Base-by-base conservation (phyloP, 371 early-diverging fungal genomes). In the Circinella minor region DNA sequence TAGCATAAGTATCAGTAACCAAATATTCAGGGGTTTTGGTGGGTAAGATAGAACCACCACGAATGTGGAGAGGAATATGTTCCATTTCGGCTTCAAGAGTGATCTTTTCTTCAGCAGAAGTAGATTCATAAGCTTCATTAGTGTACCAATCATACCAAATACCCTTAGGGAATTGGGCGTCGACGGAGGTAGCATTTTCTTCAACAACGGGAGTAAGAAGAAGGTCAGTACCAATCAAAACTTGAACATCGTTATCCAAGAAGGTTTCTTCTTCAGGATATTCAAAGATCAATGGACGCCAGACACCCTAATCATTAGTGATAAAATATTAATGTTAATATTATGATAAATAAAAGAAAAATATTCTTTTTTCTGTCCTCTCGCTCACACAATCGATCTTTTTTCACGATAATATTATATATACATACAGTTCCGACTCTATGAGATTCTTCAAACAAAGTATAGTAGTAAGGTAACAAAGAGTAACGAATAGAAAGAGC, bases 381-480 rank as follows among this genome's bases (percentile, higher is more conserved):
- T 27, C 27, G 27, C 27, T 27, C 27, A 27, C 27, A 27, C 27
- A 27, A 0, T 27, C 27, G 27, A 27, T 27, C 43, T 3, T 43
- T 11, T 43, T 9, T 43, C 6, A 43, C 1, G 11, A 9, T 6
- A 43, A 43, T 43, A 43, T 43, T 43, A 11, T 43, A 43, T 2
- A 11, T 43, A 43, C 43, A 9, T 43, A 43, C 77, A 65, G 73
- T 76, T 38, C 85, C 85, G 18, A 76, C 61, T 20, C 77, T 72
- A 60, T 82, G 75, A 17, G 90, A 79, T 69, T 83, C 81, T 66
- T 88, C 83, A 74, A 89, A 89, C 46, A 90, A 73, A 13, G 91
- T 89, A 69, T 92, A 92, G 75, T 81, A 85, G 73, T 85, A 88
- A 7, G 93, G 93, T 48, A 92, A 73, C 63, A 92, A 74, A 36